A percentile compares a stretch with the other conserved stretches of the same genome.
Evolutionary conservation across 495 filamentous ascomycete genomes (phyloP).

Genomic region (Tuber borchii): DNA sequence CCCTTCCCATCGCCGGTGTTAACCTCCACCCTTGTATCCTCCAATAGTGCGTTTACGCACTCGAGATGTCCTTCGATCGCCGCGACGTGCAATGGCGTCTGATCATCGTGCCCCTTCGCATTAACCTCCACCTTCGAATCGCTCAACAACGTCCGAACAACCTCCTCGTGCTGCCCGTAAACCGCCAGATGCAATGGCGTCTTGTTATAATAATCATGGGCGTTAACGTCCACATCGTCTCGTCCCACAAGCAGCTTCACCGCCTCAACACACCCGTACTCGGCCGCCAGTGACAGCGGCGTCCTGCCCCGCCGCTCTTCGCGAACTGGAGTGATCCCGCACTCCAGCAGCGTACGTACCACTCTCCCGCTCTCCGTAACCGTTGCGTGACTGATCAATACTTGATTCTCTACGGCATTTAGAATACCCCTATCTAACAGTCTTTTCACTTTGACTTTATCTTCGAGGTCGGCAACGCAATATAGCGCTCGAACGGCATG

Average conservation of each 20-base stretch:
- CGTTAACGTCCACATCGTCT: background rate
- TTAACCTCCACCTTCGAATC: conserved; percentile 4
- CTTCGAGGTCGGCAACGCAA: conserved; percentile 4
- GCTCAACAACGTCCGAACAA: conserved; percentile 8
- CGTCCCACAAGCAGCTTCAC: background rate
- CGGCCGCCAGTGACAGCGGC: background rate
- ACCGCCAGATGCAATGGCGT: conserved; percentile 20
- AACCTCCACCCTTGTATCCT: conserved; percentile 9
- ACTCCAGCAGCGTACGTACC: background rate
- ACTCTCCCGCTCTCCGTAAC: conserved; percentile 3
- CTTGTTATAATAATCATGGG: background rate
- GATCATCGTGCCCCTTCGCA: conserved; percentile 2
- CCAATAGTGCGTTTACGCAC: conserved; percentile 10
- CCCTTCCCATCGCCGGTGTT: background rate
- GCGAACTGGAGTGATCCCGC: background rate
- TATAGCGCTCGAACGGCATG: background rate
- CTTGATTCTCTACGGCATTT: background rate
- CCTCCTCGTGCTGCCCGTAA: conserved; percentile 17
- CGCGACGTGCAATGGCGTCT: conserved; percentile 21
- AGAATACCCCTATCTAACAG: conserved; percentile 2
- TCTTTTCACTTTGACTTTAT: conserved; percentile 3
- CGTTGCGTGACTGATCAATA: background rate
- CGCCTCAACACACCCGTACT: conserved; percentile 1
- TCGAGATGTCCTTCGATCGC: conserved; percentile 7
- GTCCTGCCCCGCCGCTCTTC: background rate